phyloP scores from a whole-genome alignment of 768 basidiomycete genomes.

The Boletus tomentosulus region DNA sequence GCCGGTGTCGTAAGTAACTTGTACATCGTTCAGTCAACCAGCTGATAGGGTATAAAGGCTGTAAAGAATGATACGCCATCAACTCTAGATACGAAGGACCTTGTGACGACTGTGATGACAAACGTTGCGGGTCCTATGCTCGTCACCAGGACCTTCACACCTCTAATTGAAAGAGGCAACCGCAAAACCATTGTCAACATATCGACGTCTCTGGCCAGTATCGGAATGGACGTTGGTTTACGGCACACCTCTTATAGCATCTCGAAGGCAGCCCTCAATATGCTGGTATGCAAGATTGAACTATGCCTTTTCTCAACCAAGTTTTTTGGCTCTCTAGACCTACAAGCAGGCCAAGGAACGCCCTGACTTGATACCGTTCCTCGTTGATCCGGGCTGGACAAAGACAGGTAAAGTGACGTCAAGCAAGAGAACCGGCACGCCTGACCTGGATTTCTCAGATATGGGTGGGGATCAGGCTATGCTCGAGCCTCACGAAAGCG shows the following conservation, averaged over 20 bases:
- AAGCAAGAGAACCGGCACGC: background rate
- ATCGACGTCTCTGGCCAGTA: conserved; percentile 31
- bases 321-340: conserved; percentile 18
- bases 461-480: conserved; percentile 33
- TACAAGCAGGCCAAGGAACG: conserved; percentile 35
- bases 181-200: conserved; percentile 36
- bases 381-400: conserved; percentile 38
- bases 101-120: conserved; percentile 22
- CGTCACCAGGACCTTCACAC: conserved; percentile 32
- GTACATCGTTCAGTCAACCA: background rate
- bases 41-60: conserved; percentile 10
- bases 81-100: conserved; percentile 17
- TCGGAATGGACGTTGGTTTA: conserved; percentile 27
- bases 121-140: conserved; percentile 37
- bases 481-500: conserved; percentile 31
- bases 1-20: conserved; percentile 32
- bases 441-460: conserved; percentile 16
- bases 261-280: conserved; percentile 38
- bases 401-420: conserved; percentile 30
- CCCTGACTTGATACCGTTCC: conserved; percentile 30
- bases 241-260: conserved; percentile 33
- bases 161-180: conserved; percentile 29
- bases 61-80: conserved; percentile 25
- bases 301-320: background rate
- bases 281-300: conserved; percentile 30